Percentiles rank a stretch among this genome's conserved stretches.
These are phyloP conservation scores for Delphinella strobiligena DNA, from an alignment of 2,329 filamentous ascomycete genomes.

Conservation along the genomic window DNA sequence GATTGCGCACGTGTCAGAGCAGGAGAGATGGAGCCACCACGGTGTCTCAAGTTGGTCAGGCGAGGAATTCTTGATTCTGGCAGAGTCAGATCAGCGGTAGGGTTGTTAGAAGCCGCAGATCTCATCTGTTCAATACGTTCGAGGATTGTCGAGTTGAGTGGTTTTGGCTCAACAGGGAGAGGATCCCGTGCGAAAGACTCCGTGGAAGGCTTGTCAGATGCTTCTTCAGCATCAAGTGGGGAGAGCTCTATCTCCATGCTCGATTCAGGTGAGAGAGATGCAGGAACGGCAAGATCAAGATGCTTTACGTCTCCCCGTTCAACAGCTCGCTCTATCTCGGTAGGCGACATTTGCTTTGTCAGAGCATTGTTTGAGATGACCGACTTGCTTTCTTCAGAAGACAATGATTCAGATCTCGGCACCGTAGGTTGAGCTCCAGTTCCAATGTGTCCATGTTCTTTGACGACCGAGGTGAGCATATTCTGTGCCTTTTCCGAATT, in stretches of 20 bases:
- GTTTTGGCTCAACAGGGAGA: slow-evolving; percentile 20
- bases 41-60: slow-evolving; percentile 19
- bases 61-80: slow-evolving; percentile 23
- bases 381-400: too few species aligned
- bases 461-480: slow-evolving; percentile 52
- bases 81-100: slow-evolving; percentile 12
- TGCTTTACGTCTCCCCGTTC: slow-evolving; percentile 46
- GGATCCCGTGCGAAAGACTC: too few species aligned
- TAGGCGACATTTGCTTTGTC: slow-evolving; percentile 15
- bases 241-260: neutral
- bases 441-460: slow-evolving; percentile 38
- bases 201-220: too few species aligned
- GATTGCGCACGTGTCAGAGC: slow-evolving; percentile 39
- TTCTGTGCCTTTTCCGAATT: slow-evolving; percentile 49
- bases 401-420: too few species aligned
- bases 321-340: slow-evolving; percentile 20
- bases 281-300: slow-evolving; percentile 47
- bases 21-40: slow-evolving; percentile 30
- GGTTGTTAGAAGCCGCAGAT: slow-evolving; percentile 16
- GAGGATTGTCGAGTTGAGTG: slow-evolving; percentile 22
- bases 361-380: slow-evolving; percentile 13
- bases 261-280: slow-evolving; percentile 11
- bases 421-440: slow-evolving; percentile 1
- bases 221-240: neutral
- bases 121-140: slow-evolving; percentile 27